phyloP scores from a whole-genome alignment of 768 basidiomycete genomes.

The Panus rudis region DNA sequence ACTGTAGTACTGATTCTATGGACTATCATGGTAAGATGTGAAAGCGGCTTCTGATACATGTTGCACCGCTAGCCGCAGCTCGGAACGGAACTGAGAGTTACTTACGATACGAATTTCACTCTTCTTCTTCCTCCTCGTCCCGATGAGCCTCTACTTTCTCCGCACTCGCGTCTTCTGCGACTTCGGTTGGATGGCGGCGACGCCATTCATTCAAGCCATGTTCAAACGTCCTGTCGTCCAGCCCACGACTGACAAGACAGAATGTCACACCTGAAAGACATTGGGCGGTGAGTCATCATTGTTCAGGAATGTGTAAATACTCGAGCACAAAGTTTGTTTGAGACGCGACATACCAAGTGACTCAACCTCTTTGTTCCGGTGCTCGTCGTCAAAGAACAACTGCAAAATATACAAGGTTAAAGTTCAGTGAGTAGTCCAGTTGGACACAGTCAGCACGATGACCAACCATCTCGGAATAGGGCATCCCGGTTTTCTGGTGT shows the following conservation, averaged over 20 bases:
- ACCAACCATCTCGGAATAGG: slow-evolving; percentile 46
- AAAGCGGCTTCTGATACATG: too few species aligned
- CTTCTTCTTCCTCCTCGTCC: too few species aligned
- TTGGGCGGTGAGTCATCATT: slow-evolving; percentile 1
- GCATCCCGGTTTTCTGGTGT: slow-evolving; percentile 44
- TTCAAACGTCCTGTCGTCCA: slow-evolving; percentile 57
- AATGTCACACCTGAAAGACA: slow-evolving; percentile 69
- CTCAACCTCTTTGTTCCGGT: slow-evolving; percentile 39
- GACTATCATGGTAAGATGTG: too few species aligned
- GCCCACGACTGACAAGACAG: slow-evolving; percentile 56
- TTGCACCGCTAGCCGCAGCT: too few species aligned
- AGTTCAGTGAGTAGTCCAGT: not conserved
- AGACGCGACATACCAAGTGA: slow-evolving; percentile 22
- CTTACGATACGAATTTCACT: too few species aligned
- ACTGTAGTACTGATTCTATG: too few species aligned
- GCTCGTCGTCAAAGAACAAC: slow-evolving; percentile 49
- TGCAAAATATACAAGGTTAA: slow-evolving; percentile 11
- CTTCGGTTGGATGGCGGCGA: slow-evolving; percentile 30
- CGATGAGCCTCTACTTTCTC: too few species aligned
- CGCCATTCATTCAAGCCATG: slow-evolving; percentile 72
- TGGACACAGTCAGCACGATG: not conserved
- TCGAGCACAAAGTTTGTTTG: not conserved
- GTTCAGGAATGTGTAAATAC: not conserved
- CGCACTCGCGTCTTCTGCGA: slow-evolving; percentile 15
- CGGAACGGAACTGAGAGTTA: too few species aligned